phyloP scores from a whole-genome alignment of 495 filamentous ascomycete species.

The Hyaloscypha finlandica region DNA sequence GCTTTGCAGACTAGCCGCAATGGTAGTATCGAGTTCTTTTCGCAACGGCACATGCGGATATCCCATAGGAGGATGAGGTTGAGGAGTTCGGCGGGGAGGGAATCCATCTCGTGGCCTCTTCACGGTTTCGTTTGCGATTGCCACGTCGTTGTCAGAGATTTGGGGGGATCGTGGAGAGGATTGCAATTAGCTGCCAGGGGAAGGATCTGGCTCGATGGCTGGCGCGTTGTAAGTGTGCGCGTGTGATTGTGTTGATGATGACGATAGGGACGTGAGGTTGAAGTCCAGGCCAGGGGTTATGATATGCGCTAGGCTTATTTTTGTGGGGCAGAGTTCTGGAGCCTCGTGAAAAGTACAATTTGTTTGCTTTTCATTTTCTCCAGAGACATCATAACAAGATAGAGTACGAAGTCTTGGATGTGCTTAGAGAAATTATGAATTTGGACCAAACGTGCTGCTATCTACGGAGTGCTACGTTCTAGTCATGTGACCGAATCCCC shows the following conservation, averaged over 20 bases:
- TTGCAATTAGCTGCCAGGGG: neutral
- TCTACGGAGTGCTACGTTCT: too few relatives aligned
- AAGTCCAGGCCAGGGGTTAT: neutral
- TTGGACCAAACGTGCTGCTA: too few relatives aligned
- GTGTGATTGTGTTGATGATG: neutral
- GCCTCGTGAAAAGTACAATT: neutral
- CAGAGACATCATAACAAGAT: neutral
- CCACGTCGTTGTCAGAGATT: neutral
- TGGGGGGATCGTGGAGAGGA: neutral
- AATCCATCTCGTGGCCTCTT: conserved; percentile 21
- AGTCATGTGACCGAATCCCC: too few relatives aligned
- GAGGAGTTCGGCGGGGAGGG: conserved; percentile 30
- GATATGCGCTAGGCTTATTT: neutral
- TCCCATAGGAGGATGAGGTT: conserved; percentile 22
- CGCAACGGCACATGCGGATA: conserved; percentile 16
- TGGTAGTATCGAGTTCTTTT: conserved; percentile 31
- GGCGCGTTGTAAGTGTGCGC: neutral
- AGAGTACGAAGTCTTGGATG: neutral
- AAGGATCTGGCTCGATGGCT: neutral
- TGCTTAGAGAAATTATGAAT: too few relatives aligned
- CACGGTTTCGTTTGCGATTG: neutral
- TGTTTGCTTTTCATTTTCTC: neutral
- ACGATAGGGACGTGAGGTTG: neutral
- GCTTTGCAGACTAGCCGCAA: conserved; percentile 32
- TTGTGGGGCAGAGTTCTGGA: neutral